Evolutionary conservation across 768 basidiomycete genomes (phyloP), one percentile per base, ranked within the genome.

Genomic region (Phylloporus rhodoxanthus): DNA sequence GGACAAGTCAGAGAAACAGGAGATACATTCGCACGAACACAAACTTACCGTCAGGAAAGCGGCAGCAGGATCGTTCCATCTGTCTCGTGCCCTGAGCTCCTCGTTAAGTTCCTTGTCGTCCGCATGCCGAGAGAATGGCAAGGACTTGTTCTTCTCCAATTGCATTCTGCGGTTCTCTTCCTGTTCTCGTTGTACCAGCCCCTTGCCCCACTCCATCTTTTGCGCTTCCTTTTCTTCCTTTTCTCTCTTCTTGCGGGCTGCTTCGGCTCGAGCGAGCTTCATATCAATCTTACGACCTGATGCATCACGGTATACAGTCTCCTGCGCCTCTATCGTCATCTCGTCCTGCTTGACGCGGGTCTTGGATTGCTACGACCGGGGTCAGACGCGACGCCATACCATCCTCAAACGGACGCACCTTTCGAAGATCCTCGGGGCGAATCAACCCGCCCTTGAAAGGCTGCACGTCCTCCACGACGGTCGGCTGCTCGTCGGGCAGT

Each of bases 201-300:
- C 96, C 68, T 95, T 98, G 1, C 91, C 92, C 96, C 96, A 98
- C 65, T 95, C 90, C 90, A 95, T 92, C 73, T 91, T 94, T 64
- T 79, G 73, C 43, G 87, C 87, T 62, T 95, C 91, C 62, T 80
- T 82, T 70, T 96, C 89, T 64, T 93, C 85, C 50, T 76, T 74
- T 63, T 91, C 85, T 19, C 90, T 77, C 61, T 92, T 91, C 67
- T 78, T 65, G 56, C 83, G 73, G 37, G 86, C 86, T 26, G 91
- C 90, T 60, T 94, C 93, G 13, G 90, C 94, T 49, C 77, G 79
- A 25, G 85, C 87, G 1, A 85, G 79, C 63, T 89, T 91, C 45
- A 87, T 80, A 58, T 98, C 93, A 44, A 98, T 87, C 73, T 87
- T 87, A 62, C 84, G 79, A 30, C 96, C 96, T 15, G 79, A 77